Conservation (phyloP, 2,329 filamentous ascomycete species). For the Tolypocladium sp. region DNA sequence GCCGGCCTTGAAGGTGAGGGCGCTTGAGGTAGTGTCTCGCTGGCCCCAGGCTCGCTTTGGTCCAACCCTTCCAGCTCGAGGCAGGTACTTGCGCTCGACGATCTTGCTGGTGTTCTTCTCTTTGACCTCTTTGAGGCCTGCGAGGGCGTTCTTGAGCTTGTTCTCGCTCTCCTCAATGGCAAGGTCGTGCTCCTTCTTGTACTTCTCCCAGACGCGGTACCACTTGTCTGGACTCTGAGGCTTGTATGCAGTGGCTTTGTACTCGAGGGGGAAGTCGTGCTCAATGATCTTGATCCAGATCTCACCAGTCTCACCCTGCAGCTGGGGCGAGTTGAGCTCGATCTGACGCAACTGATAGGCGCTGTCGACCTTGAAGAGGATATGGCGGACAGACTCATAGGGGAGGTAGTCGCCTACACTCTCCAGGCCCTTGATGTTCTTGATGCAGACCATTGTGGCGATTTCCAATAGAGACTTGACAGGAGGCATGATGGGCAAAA, state of each 20-base stretch:
- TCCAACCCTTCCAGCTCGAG: constrained; percentile 27
- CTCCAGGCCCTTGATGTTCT: constrained; percentile 47
- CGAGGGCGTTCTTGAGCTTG: constrained; percentile 46
- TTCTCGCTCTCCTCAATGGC: constrained; percentile 51
- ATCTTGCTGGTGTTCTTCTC: constrained; percentile 48
- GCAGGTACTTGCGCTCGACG: constrained; percentile 39
- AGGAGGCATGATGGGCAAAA: constrained; percentile 21
- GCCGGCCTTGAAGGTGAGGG: constrained; percentile 35
- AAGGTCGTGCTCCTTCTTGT: constrained; percentile 49
- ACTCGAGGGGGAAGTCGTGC: constrained; percentile 62
- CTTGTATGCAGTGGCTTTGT: constrained; percentile 50
- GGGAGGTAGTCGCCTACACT: constrained; percentile 65
- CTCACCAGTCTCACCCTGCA: constrained; percentile 59
- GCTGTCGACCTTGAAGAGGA: constrained; percentile 64
- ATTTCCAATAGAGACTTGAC: constrained; percentile 42
- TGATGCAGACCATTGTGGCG: constrained; percentile 40
- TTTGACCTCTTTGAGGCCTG: constrained; percentile 48
- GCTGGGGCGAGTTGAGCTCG: constrained; percentile 68
- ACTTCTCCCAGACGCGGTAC: constrained; percentile 68
- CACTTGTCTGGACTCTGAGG: constrained; percentile 62
- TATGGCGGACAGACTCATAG: constrained; percentile 50
- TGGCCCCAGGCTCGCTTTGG: constrained; percentile 16
- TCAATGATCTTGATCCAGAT: constrained; percentile 75
- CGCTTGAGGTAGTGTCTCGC: constrained; percentile 19
- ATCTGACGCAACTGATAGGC: constrained; percentile 66